Evolutionary conservation across 352 stramenopile species (phyloP), one percentile per base, ranked within the genome.

Genomic region (Pythium aristosporum): DNA sequence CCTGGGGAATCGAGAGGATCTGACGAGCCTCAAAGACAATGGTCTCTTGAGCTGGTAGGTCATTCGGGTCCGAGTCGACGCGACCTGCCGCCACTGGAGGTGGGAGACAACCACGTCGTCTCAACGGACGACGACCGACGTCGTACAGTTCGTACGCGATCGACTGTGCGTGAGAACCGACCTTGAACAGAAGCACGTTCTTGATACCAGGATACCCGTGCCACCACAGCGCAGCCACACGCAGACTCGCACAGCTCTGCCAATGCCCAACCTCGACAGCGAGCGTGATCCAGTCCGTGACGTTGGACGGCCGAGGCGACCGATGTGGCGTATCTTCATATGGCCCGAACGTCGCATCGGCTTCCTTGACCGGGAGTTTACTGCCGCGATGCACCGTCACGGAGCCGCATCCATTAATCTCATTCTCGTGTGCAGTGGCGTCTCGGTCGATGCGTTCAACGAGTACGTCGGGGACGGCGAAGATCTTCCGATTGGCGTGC

Each of bases 391-490:
- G 32, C 0, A 16, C 60, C 1, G 63, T 74, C 63, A 46, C 65
- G 20, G 67, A 62, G 63, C 67, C 59, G 42, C 68, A 57, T 15
- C 65, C n/a, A n/a, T n/a, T n/a, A n/a, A n/a, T n/a, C n/a, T n/a
- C n/a, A n/a, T 61, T 52, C n/a, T 69, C n/a, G 68, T 75, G n/a
- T 75, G 63, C 34, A 46, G 65, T 3, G 51, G 68, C 15, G 68
- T 72, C 16, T 75, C 68, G 9, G 43, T 75, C 10, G 53, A 43
- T 36, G 64, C 49, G 2, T 75, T 72, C 43, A 75, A 72, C 47
- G 36, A 30, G 46, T 75, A 75, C 36, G 61, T 65, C 57, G 57
- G 52, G 15, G 46, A 69, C 39, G 42, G 39, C 10, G 62, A 73
- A 37, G 36, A n/a, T 28, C 61, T 75, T 47, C 63, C 10, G 23